Evolutionary conservation across 2,329 filamentous ascomycete species (phyloP).

Genomic region (Penicillium expansum): DNA sequence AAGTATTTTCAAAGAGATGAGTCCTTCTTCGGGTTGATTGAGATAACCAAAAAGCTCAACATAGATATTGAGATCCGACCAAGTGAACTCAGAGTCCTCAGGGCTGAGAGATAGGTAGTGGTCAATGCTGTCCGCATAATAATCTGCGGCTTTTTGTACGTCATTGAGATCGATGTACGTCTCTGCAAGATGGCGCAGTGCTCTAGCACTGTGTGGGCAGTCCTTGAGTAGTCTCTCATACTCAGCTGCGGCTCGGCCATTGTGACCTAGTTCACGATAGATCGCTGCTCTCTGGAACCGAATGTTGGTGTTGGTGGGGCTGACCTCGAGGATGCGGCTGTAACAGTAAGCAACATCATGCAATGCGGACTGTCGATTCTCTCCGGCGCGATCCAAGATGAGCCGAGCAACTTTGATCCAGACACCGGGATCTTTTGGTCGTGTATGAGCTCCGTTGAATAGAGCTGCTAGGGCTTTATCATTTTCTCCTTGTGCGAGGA

Average conservation of each 20-base stretch:
- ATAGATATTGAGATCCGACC: slow-evolving; percentile 84
- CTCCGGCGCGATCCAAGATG: slow-evolving; percentile 50
- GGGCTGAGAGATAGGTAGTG: slow-evolving; percentile 48
- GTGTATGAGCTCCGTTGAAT: slow-evolving; percentile 57
- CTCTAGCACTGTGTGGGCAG: slow-evolving; percentile 53
- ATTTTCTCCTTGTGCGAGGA: slow-evolving; percentile 54
- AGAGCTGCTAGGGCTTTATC: slow-evolving; percentile 57
- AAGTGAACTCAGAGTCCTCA: slow-evolving; percentile 54
- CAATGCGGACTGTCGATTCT: slow-evolving; percentile 43
- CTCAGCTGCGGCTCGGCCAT: slow-evolving; percentile 48
- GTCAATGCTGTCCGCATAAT: slow-evolving; percentile 54
- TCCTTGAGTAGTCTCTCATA: slow-evolving; percentile 56
- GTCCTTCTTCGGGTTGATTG: slow-evolving; percentile 62
- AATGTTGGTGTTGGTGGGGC: slow-evolving; percentile 52
- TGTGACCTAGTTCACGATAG: slow-evolving; percentile 51
- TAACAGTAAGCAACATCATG: slow-evolving; percentile 55
- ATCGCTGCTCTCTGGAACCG: slow-evolving; percentile 57
- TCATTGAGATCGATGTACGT: slow-evolving; percentile 54
- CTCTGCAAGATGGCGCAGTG: slow-evolving; percentile 57
- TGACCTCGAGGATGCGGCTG: slow-evolving; percentile 53
- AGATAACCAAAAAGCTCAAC: slow-evolving; percentile 72
- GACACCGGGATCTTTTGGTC: slow-evolving; percentile 53
- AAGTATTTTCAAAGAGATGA: slow-evolving; percentile 67
- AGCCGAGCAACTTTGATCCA: slow-evolving; percentile 59
- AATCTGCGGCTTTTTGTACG: slow-evolving; percentile 47